A percentile compares a stretch with the other conserved stretches of the same genome.
phyloP scores from a whole-genome alignment of 306 rosid genomes.

The Boehmeria nivea region DNA sequence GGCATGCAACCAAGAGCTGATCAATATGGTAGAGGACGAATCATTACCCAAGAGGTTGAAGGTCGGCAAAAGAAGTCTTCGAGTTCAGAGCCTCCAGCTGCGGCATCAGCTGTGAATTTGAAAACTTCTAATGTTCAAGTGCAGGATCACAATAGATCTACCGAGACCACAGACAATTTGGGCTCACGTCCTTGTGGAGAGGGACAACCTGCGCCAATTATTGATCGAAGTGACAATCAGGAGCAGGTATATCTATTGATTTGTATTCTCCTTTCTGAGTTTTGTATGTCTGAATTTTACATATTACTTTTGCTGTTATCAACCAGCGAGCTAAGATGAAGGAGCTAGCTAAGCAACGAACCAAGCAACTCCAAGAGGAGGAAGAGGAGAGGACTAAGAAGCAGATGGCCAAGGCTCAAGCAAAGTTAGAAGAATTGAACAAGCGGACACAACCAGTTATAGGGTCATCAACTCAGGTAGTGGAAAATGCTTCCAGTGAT shows the following conservation, averaged over 20 bases:
- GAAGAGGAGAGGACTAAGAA: constrained; percentile 75
- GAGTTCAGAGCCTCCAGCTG: constrained; percentile 34
- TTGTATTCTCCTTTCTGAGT: constrained; percentile 15
- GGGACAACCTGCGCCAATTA: constrained; percentile 36
- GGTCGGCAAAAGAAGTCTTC: constrained; percentile 52
- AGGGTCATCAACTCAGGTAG: constrained; percentile 39
- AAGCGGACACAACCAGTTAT: constrained; percentile 43
- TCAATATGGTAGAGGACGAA: constrained; percentile 48
- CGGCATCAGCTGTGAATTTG: constrained; percentile 29
- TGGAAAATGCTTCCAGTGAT: constrained; percentile 34
- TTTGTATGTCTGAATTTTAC: constrained; percentile 23
- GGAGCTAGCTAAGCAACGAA: constrained; percentile 72
- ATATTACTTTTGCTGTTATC: constrained; percentile 10
- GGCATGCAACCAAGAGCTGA: constrained; percentile 57
- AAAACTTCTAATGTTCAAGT: constrained; percentile 42
- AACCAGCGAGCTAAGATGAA: constrained; percentile 60
- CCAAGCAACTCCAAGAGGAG: constrained; percentile 80
- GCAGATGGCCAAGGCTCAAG: constrained; percentile 74
- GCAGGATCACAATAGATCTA: constrained; percentile 43
- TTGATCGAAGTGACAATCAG: constrained; percentile 45
- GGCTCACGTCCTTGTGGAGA: constrained; percentile 40
- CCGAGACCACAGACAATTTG: constrained; percentile 37
- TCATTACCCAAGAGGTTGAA: constrained; percentile 48
- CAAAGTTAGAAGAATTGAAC: constrained; percentile 75
- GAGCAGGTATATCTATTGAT: constrained; percentile 56